Evolutionary conservation across 352 stramenopile genomes (phyloP), one percentile per base, ranked within the genome.

Genomic region (Phytophthora pisi): DNA sequence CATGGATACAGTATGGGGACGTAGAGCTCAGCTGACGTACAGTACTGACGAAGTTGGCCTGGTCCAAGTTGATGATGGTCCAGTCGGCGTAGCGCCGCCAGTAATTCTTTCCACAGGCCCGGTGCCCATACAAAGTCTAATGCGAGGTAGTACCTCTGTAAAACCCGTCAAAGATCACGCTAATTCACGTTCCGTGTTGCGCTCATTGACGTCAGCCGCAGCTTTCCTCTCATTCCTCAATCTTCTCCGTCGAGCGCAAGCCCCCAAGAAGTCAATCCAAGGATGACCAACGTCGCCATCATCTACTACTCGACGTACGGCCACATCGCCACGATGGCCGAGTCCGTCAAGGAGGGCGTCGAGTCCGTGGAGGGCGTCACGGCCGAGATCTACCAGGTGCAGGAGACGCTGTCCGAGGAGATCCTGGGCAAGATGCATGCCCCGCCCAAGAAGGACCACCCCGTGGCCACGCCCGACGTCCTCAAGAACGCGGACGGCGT

Each of bases 261-360:
- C 20, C 20, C 40, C 45, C 45, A 11, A 28, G 20, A 42, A 23
- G 40, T 5, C 16, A 15, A 45, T 31, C 16, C 28, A 51, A 54
- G 34, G 40, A 87, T 86, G 79, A 70, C 86, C 28, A 92, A 92
- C 61, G 84, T 96, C 57, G 82, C 82, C 10, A 93, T 96, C 63
- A 59, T 96, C 61, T 92, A 93, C 71, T 95, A 96, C 77, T 93
- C 81, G 36, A 88, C 86, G 5, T 97, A 97, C 73, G 86, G 87
- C 50, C 91, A 97, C 77, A 82, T 97, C 66, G 72, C 66, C 36
- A 84, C 72, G 61, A 81, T 97, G 76, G 88, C 90, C 47, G 77
- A 93, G 53, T 66, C 76, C 9, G 62, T 97, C 52, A 92, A 92
- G 70, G 78, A 78, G 6, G 90, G 88, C 56, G 72, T 97, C 51